phyloP scores from a whole-genome alignment of 352 stramenopile species.

The Globisporangium recalcitrans region DNA sequence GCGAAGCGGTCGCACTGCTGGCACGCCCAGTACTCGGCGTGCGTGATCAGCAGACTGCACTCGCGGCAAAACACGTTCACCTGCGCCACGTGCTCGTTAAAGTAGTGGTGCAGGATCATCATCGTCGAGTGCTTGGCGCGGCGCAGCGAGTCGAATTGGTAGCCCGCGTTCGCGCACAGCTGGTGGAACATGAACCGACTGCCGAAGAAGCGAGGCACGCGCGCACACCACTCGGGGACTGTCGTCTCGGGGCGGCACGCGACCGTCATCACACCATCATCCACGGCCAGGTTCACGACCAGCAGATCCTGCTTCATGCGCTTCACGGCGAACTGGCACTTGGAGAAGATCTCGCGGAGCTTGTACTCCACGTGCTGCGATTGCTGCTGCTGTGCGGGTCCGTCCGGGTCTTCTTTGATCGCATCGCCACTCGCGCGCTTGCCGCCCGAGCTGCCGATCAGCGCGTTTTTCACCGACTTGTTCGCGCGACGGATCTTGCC shows the following conservation, averaged over 20 bases:
- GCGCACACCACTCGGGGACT: constrained; percentile 44
- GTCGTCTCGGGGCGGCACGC: constrained; percentile 33
- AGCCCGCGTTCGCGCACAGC: constrained; percentile 65
- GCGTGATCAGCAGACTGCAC: constrained; percentile 75
- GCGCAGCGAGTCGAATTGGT: constrained; percentile 86
- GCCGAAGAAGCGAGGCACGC: constrained; percentile 74
- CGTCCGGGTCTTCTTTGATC: constrained; percentile 40
- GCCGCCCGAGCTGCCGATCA: constrained; percentile 33
- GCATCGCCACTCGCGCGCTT: constrained; percentile 33
- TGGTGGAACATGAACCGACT: constrained; percentile 88
- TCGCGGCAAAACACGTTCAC: constrained; percentile 73
- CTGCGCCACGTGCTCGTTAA: constrained; percentile 68
- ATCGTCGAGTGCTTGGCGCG: constrained; percentile 88
- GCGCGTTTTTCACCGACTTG: constrained; percentile 33
- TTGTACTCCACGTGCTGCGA: constrained; percentile 46
- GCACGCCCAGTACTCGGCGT: constrained; percentile 66
- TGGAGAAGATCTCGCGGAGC: constrained; percentile 63
- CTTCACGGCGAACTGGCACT: constrained; percentile 54
- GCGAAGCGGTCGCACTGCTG: constrained; percentile 44
- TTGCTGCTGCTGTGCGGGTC: neutral
- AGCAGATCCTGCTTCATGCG: constrained; percentile 76
- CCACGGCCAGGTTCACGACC: constrained; percentile 55
- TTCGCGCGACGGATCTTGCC: constrained; percentile 53
- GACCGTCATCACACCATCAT: neutral
- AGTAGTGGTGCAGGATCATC: constrained; percentile 88